These are phyloP conservation scores for Zygnema cylindricum DNA, from an alignment of 139 green algal genomes.

Conservation along the genomic window DNA sequence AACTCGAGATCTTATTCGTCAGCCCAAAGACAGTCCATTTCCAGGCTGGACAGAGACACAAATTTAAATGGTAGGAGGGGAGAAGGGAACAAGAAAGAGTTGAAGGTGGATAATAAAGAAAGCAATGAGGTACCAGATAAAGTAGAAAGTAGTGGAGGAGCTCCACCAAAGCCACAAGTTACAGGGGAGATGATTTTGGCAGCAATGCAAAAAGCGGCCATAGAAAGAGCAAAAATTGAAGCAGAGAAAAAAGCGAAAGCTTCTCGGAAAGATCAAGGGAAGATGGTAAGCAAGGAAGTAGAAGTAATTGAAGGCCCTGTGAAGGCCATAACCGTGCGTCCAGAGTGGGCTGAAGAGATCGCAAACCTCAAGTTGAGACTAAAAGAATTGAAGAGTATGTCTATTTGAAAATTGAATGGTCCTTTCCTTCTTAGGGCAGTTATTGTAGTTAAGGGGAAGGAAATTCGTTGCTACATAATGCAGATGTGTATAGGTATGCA, in stretches of 20 bases:
- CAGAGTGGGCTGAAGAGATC: slow-evolving; percentile 5
- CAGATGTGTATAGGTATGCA: too few species aligned
- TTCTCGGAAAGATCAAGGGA: neutral
- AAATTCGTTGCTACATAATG: too few species aligned
- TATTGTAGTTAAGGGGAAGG: too few species aligned
- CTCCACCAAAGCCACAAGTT: neutral
- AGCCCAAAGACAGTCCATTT: too few species aligned
- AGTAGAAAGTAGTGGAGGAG: too few species aligned
- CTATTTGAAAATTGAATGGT: slow-evolving; percentile 14
- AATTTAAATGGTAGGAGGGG: too few species aligned
- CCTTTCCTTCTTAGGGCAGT: too few species aligned
- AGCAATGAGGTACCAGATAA: too few species aligned
- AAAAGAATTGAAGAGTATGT: neutral
- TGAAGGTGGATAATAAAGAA: neutral
- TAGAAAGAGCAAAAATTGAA: slow-evolving; percentile 4
- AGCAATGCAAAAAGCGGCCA: slow-evolving; percentile 3
- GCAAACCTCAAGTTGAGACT: neutral
- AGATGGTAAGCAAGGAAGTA: neutral
- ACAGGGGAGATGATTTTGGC: slow-evolving; percentile 14
- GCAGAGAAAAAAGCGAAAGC: neutral
- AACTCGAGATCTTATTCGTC: too few species aligned
- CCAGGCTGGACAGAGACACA: too few species aligned
- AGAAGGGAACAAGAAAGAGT: neutral
- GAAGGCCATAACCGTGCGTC: neutral
- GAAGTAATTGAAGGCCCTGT: neutral